Conservation (phyloP, 352 stramenopile genomes). For the Phytophthora idaei region DNA sequence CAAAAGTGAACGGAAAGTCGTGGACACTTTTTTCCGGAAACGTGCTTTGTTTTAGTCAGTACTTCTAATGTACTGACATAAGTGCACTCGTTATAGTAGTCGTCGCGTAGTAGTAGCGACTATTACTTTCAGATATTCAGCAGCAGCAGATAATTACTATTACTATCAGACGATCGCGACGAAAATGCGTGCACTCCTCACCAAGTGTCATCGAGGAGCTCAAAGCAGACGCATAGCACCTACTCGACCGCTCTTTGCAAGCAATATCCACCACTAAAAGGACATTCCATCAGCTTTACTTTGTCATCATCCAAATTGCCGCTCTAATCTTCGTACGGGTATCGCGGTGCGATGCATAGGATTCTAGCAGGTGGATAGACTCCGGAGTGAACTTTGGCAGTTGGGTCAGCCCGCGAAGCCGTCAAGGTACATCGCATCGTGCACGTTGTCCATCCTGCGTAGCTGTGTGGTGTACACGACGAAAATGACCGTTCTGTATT, state of each 20-base stretch:
- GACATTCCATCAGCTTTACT: conserved; percentile 5
- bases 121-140: too few species aligned
- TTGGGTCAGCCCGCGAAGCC: conserved; percentile 32
- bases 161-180: too few species aligned
- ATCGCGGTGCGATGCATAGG: conserved; percentile 38
- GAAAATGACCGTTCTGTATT: background rate
- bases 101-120: too few species aligned
- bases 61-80: too few species aligned
- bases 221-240: conserved; percentile 38
- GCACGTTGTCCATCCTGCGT: background rate
- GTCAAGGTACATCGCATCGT: conserved; percentile 28
- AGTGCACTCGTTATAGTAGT: too few species aligned
- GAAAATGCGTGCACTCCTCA: too few species aligned
- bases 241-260: conserved; percentile 54
- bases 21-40: too few species aligned
- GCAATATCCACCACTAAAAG: conserved; percentile 76
- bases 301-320: background rate
- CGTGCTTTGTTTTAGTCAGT: too few species aligned
- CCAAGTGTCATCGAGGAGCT: too few species aligned
- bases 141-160: too few species aligned
- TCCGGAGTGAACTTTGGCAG: conserved; percentile 37
- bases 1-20: too few species aligned
- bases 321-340: conserved; percentile 34
- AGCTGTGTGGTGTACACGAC: conserved; percentile 25
- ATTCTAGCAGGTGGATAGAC: conserved; percentile 37